These are phyloP conservation scores for Ustilago bromivora DNA, from an alignment of 1,284 basidiomycete species.

Conservation along the genomic window DNA sequence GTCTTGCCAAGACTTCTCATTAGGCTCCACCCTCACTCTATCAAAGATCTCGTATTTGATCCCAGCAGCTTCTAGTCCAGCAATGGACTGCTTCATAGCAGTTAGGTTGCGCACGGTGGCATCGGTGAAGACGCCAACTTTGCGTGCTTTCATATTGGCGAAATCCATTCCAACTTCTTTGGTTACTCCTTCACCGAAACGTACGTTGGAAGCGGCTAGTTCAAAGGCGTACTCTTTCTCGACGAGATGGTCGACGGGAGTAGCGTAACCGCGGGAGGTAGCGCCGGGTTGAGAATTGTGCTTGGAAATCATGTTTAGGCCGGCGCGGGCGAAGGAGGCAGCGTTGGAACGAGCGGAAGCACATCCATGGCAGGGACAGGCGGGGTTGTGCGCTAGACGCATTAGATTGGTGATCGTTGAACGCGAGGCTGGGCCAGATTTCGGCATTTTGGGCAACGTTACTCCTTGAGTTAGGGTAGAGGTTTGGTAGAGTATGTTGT, in stretches of 20 bases:
- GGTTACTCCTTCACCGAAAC: conserved; percentile 69
- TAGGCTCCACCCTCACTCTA: conserved; percentile 87
- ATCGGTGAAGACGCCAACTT: conserved; percentile 96
- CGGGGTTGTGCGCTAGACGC: conserved; percentile 57
- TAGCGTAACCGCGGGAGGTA: conserved; percentile 73
- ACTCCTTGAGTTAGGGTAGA: too few relatives aligned
- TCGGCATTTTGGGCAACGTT: conserved; percentile 30
- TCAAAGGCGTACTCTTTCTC: conserved; percentile 96
- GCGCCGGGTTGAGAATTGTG: conserved; percentile 53
- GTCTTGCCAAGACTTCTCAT: conserved; percentile 78
- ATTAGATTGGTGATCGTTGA: conserved; percentile 58
- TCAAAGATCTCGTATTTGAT: conserved; percentile 88
- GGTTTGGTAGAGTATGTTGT: too few relatives aligned
- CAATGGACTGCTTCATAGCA: conserved; percentile 86
- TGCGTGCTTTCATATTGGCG: conserved; percentile 71
- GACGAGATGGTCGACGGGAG: conserved; percentile 78
- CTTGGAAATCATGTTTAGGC: conserved; percentile 58
- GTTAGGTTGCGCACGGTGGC: conserved; percentile 82
- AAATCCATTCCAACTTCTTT: conserved; percentile 92
- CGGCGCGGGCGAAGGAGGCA: conserved; percentile 42
- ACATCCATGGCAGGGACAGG: conserved; percentile 65
- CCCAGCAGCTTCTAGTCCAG: conserved; percentile 79
- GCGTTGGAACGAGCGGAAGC: conserved; percentile 33
- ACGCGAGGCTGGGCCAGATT: conserved; percentile 45
- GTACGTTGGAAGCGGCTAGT: conserved; percentile 89